Evolutionary conservation across 2,329 filamentous ascomycete species (phyloP).

Genomic region (Venturia effusa): DNA sequence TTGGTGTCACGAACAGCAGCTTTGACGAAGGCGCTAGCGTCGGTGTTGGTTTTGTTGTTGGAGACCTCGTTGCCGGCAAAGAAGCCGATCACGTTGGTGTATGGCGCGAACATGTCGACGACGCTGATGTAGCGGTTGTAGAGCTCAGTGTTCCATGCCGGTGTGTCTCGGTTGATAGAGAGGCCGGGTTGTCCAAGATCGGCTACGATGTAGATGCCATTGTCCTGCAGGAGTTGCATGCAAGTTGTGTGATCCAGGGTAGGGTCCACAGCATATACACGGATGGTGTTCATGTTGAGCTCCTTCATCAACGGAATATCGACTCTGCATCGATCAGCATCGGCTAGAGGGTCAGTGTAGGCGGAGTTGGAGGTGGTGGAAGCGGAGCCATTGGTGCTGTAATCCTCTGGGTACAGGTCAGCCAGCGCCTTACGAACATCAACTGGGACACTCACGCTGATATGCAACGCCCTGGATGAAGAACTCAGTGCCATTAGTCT

Average conservation of each 20-base stretch:
- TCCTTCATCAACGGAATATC: slow-evolving; percentile 73
- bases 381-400: slow-evolving; percentile 35
- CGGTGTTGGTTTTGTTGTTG: slow-evolving; percentile 79
- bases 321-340: slow-evolving; percentile 61
- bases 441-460: slow-evolving; percentile 44
- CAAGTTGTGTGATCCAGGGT: slow-evolving; percentile 66
- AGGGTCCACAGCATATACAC: slow-evolving; percentile 88
- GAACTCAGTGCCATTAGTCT: slow-evolving; percentile 66
- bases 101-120: slow-evolving; percentile 68
- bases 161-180: slow-evolving; percentile 76
- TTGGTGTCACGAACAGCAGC: slow-evolving; percentile 95
- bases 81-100: slow-evolving; percentile 91
- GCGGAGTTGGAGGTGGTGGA: slow-evolving; percentile 44
- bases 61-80: slow-evolving; percentile 98
- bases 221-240: slow-evolving; percentile 71
- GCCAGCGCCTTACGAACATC: slow-evolving; percentile 13
- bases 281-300: slow-evolving; percentile 83
- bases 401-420: slow-evolving; percentile 44
- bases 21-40: slow-evolving; percentile 90
- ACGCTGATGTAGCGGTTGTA: slow-evolving; percentile 75
- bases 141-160: slow-evolving; percentile 68
- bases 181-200: slow-evolving; percentile 72
- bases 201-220: slow-evolving; percentile 90
- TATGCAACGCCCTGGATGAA: slow-evolving; percentile 65
- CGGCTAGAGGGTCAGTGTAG: slow-evolving; percentile 76